Percentiles rank a stretch among this genome's conserved stretches.
Evolutionary conservation across 805 yeast genomes (phyloP).

Genomic region (Wickerhamomyces bisporus): DNA sequence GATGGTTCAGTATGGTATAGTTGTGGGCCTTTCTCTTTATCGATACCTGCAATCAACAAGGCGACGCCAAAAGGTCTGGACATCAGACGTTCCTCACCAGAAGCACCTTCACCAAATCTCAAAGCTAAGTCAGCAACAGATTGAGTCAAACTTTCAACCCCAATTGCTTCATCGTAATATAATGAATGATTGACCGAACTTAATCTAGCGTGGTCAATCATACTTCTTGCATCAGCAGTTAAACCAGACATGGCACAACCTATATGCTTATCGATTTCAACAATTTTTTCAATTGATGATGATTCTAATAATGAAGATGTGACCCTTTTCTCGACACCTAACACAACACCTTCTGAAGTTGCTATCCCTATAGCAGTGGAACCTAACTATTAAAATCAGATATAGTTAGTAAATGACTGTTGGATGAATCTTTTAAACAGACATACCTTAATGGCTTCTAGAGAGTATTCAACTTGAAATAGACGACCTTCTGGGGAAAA

Average conservation of each 20-base stretch:
- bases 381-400: conserved; percentile 45
- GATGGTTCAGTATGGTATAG: conserved; percentile 98
- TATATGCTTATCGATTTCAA: conserved; percentile 88
- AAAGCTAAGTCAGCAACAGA: conserved; percentile 95
- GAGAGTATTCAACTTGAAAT: conserved; percentile 95
- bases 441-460: conserved; percentile 87
- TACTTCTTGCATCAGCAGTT: conserved; percentile 97
- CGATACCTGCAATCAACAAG: conserved; percentile 88
- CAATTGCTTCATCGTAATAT: conserved; percentile 87
- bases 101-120: conserved; percentile 95
- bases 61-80: conserved; percentile 99
- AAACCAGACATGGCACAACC: conserved; percentile 99
- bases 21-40: conserved; percentile 91
- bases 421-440: neutral
- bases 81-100: conserved; percentile 88
- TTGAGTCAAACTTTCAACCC: conserved; percentile 91
- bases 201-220: conserved; percentile 98
- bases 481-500: conserved; percentile 98
- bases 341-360: conserved; percentile 91
- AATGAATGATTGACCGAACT: conserved; percentile 81
- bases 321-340: conserved; percentile 96
- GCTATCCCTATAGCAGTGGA: conserved; percentile 97
- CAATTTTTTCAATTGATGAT: conserved; percentile 90
- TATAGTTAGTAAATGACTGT: neutral
- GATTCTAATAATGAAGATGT: conserved; percentile 89